Evolutionary conservation across 2,329 filamentous ascomycete genomes (phyloP).

Genomic region (Venturia asperata): DNA sequence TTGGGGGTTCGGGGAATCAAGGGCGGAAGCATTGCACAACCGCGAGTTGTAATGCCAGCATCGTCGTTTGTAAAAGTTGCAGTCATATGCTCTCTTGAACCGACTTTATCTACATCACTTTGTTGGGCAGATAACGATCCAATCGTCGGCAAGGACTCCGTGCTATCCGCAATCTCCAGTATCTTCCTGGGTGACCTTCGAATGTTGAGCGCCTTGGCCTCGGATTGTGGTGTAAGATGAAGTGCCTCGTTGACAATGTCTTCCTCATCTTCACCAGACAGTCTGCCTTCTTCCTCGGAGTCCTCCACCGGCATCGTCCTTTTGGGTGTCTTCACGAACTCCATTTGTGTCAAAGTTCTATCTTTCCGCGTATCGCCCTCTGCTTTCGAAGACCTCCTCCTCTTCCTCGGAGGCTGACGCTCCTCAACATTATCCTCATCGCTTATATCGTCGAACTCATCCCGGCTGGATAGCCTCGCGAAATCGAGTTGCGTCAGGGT

Average conservation of each 20-base stretch:
- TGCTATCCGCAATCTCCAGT: slow-evolving; percentile 2
- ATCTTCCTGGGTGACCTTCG: neutral
- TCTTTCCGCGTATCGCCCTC: neutral
- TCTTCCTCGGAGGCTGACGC: neutral
- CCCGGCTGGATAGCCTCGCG: neutral
- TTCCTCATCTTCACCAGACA: slow-evolving; percentile 12
- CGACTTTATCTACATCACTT: neutral
- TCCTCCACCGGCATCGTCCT: neutral
- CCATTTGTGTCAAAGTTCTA: slow-evolving; percentile 16
- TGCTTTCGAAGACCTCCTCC: neutral
- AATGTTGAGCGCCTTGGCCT: neutral
- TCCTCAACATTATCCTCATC: neutral
- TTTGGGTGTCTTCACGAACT: slow-evolving; percentile 2
- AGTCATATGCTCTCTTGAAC: neutral
- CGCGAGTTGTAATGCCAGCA: neutral
- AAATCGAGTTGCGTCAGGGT: slow-evolving; percentile 15
- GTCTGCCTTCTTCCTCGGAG: neutral
- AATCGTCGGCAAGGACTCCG: neutral
- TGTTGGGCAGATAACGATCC: neutral
- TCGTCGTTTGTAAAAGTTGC: neutral
- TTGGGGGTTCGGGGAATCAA: slow-evolving; percentile 4
- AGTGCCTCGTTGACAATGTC: neutral
- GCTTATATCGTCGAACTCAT: neutral
- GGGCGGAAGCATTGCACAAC: neutral
- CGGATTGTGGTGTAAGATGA: neutral